Evolutionary conservation across 176 grass and related monocot species (phyloP).

Genomic region (Puya raimondii): DNA sequence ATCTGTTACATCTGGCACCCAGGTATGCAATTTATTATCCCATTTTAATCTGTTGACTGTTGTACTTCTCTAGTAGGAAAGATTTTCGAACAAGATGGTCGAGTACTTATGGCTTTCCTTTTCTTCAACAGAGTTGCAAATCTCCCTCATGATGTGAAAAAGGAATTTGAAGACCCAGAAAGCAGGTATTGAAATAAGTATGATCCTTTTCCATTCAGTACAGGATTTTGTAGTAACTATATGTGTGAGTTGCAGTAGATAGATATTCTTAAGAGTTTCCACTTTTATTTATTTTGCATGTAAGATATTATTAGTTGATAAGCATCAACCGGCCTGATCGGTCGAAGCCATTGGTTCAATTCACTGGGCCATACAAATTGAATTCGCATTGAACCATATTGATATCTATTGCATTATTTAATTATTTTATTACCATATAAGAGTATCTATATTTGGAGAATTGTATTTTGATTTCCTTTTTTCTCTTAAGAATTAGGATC

Average conservation of each 20-base stretch:
- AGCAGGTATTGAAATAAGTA: slow-evolving; percentile 46
- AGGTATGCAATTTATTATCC: slow-evolving; percentile 31
- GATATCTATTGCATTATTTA: no score
- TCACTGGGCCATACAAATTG: no score
- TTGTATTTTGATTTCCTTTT: no score
- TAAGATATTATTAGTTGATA: no score
- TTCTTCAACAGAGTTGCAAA: slow-evolving; percentile 41
- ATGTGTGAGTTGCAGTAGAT: not conserved
- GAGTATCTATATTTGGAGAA: no score
- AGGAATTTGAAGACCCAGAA: slow-evolving; percentile 58
- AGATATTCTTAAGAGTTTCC: not conserved
- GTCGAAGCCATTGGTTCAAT: no score
- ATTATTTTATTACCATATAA: no score
- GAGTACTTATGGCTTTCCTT: not conserved
- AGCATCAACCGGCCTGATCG: no score
- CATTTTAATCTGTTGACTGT: not conserved
- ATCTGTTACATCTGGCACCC: slow-evolving; percentile 54
- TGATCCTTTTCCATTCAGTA: not conserved
- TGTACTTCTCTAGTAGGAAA: not conserved
- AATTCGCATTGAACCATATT: no score
- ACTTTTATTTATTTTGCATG: not conserved
- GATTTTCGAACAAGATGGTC: not conserved
- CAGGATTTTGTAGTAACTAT: not conserved
- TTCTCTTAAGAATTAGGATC: no score
- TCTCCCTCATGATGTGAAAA: slow-evolving; percentile 57